Conservation (phyloP, 805 yeast species). For the Teunomyces lycoperdinae region DNA sequence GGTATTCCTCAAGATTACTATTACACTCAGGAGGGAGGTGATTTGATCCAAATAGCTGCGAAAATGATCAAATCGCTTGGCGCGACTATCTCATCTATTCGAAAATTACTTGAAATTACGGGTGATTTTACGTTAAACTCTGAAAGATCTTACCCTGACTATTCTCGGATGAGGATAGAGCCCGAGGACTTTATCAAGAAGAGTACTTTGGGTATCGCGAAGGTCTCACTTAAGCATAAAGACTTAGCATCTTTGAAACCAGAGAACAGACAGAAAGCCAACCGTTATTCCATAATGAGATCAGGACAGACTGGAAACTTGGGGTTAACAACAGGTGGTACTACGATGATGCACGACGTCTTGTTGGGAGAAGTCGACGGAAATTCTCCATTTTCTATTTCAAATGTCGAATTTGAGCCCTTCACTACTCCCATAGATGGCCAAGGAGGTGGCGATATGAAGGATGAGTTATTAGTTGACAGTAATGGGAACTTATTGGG, state of each 20-base stretch:
- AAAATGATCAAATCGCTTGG: slow-evolving; percentile 57
- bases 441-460: slow-evolving; percentile 14
- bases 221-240: slow-evolving; percentile 25
- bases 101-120: slow-evolving; percentile 50
- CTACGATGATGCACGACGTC: slow-evolving; percentile 40
- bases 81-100: slow-evolving; percentile 48
- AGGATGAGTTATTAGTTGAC: slow-evolving; percentile 52
- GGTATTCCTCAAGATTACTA: slow-evolving; percentile 31
- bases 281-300: slow-evolving; percentile 50
- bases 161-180: slow-evolving; percentile 51
- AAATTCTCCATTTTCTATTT: slow-evolving; percentile 30
- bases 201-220: slow-evolving; percentile 60
- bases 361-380: slow-evolving; percentile 26
- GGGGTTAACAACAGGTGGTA: slow-evolving; percentile 47
- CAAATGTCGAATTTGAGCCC: slow-evolving; percentile 35
- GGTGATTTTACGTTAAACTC: slow-evolving; percentile 63
- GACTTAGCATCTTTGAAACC: slow-evolving; percentile 23
- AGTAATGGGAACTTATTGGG: slow-evolving; percentile 56
- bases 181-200: slow-evolving; percentile 58
- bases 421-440: slow-evolving; percentile 22
- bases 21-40: slow-evolving; percentile 67
- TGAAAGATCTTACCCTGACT: slow-evolving; percentile 67
- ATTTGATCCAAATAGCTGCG: slow-evolving; percentile 56
- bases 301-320: slow-evolving; percentile 51
- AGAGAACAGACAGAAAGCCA: slow-evolving; percentile 12